Conservation (phyloP, 1,284 basidiomycete species). For the Cryptococcus maquisensis region DNA sequence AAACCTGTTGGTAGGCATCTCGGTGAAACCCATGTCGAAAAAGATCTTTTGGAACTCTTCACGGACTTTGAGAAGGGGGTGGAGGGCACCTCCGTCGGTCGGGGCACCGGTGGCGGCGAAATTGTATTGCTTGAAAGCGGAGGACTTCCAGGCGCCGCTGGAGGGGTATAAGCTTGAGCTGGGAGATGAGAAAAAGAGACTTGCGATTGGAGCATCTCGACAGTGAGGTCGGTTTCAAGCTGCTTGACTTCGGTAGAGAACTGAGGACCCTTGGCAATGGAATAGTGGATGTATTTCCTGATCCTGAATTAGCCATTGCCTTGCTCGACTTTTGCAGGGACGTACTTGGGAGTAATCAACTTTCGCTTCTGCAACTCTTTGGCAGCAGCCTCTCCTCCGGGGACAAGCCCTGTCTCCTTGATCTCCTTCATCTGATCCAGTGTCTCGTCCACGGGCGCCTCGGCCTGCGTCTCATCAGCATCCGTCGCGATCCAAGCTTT, state of each 20-base stretch:
- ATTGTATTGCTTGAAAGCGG: slow-evolving; percentile 97
- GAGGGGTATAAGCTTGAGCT: slow-evolving; percentile 3
- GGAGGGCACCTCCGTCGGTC: slow-evolving; percentile 83
- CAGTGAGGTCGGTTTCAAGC: slow-evolving; percentile 95
- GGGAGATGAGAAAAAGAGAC: slow-evolving; percentile 29
- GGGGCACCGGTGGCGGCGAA: slow-evolving; percentile 93
- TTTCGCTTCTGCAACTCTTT: slow-evolving; percentile 90
- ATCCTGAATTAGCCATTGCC: neutral
- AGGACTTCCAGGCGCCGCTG: slow-evolving; percentile 86
- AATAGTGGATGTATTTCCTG: slow-evolving; percentile 94
- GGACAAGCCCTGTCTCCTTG: slow-evolving; percentile 61
- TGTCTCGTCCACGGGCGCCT: slow-evolving; percentile 67
- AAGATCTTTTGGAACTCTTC: slow-evolving; percentile 98
- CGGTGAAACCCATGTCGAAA: slow-evolving; percentile 98
- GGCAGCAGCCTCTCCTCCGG: slow-evolving; percentile 70
- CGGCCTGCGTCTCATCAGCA: slow-evolving; percentile 49
- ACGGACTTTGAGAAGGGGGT: slow-evolving; percentile 94
- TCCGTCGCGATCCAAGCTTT: neutral
- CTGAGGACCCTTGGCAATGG: slow-evolving; percentile 74
- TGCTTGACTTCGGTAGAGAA: slow-evolving; percentile 94
- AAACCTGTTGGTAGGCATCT: slow-evolving; percentile 98
- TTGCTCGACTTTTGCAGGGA: neutral
- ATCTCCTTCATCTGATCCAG: slow-evolving; percentile 73
- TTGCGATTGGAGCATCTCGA: slow-evolving; percentile 88
- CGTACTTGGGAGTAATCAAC: slow-evolving; percentile 55